phyloP scores from a whole-genome alignment of 2,329 filamentous ascomycete species.

The Aureobasidium sp. region DNA sequence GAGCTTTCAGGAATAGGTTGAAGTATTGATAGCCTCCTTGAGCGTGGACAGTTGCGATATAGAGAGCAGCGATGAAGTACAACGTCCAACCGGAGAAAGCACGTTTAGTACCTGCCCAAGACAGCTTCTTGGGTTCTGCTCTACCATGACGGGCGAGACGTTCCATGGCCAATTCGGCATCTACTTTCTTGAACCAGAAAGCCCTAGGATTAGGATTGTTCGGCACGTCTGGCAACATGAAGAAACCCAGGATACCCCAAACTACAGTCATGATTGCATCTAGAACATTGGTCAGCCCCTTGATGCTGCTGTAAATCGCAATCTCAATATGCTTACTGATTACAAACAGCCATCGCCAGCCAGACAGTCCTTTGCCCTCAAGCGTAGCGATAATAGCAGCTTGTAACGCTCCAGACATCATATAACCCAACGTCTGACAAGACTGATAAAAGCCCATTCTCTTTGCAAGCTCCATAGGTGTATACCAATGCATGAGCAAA shows the following conservation, averaged over 20 bases:
- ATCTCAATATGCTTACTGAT: constrained; percentile 20
- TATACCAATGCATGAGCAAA: constrained; percentile 28
- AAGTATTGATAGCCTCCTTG: constrained; percentile 44
- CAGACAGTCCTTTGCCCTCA: constrained; percentile 27
- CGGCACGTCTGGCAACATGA: constrained; percentile 34
- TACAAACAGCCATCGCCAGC: constrained; percentile 34
- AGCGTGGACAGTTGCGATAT: constrained; percentile 40
- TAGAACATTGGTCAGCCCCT: neutral
- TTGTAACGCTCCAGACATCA: constrained; percentile 23
- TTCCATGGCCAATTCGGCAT: constrained; percentile 38
- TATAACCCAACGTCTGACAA: constrained; percentile 23
- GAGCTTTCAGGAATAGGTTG: constrained; percentile 36
- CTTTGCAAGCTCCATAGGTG: constrained; percentile 22
- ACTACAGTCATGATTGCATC: constrained; percentile 32
- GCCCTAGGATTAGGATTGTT: constrained; percentile 31
- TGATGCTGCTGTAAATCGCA: neutral
- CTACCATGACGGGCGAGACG: constrained; percentile 39
- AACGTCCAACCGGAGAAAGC: constrained; percentile 40
- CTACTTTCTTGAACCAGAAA: constrained; percentile 40
- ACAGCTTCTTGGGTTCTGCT: constrained; percentile 41
- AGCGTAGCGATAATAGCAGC: constrained; percentile 28
- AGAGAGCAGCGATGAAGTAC: constrained; percentile 41
- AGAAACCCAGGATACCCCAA: constrained; percentile 28
- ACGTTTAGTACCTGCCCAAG: constrained; percentile 38
- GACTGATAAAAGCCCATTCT: constrained; percentile 23